Evolutionary conservation across 2,329 filamentous ascomycete genomes (phyloP).

Genomic region (Alternaria ethzedia): DNA sequence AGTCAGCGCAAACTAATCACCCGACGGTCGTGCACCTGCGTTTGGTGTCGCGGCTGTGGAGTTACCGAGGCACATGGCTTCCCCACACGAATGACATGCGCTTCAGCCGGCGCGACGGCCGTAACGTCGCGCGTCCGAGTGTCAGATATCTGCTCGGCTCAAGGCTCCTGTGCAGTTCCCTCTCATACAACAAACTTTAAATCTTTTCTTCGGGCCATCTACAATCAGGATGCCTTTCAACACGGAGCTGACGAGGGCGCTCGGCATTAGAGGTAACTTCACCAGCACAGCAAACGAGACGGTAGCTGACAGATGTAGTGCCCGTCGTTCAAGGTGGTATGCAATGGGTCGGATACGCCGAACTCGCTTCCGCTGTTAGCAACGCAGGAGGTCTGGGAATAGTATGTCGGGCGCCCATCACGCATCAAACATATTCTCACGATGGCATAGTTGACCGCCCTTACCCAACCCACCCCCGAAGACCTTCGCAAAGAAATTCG

Average conservation of each 20-base stretch:
- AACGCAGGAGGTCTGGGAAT: constrained; percentile 78
- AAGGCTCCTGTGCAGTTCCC: neutral
- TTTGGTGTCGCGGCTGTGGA: constrained; percentile 21
- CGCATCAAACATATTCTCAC: constrained; percentile 15
- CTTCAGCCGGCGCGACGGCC: constrained; percentile 19
- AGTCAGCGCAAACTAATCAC: constrained; percentile 8
- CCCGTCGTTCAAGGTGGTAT: constrained; percentile 86
- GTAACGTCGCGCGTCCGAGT: constrained; percentile 11
- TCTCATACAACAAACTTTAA: neutral
- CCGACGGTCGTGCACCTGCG: constrained; percentile 11
- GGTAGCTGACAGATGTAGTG: constrained; percentile 63
- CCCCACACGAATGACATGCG: constrained; percentile 30
- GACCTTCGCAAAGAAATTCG: constrained; percentile 93
- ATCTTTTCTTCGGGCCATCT: neutral
- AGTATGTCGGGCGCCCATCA: constrained; percentile 33
- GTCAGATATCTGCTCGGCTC: constrained; percentile 9
- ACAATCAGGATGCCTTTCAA: constrained; percentile 64
- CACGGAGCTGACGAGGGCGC: constrained; percentile 66
- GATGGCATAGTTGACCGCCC: constrained; percentile 67
- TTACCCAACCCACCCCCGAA: constrained; percentile 91
- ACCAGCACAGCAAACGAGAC: neutral
- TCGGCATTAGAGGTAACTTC: constrained; percentile 60
- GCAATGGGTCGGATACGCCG: constrained; percentile 84
- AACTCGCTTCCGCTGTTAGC: constrained; percentile 73
- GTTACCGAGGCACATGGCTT: constrained; percentile 38